Evolutionary conservation across 768 basidiomycete species (phyloP), one percentile per base, ranked within the genome.

Genomic region (Russula lepida): DNA sequence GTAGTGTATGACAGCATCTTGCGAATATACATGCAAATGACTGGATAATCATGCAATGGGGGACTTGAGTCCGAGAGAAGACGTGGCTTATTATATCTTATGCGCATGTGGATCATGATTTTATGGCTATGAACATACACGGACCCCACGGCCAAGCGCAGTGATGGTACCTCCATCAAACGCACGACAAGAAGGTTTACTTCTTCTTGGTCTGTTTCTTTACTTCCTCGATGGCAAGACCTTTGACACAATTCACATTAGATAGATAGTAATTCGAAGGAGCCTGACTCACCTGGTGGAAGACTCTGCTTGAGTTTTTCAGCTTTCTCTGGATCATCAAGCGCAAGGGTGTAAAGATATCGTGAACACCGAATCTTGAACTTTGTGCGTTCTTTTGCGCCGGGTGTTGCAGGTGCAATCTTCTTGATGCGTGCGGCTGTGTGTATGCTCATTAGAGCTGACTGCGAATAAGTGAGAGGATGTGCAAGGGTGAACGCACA

Each of bases 401-500:
- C 81, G 35, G 84, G 73, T 32, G 79, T 75, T 74, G 81, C 84
- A 41, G 88, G 77, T 61, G 83, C 79, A 64, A 87, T 88, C 81
- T 95, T 97, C 81, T 98, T 98, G 84, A 98, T 97, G 76, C 93
- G 91, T 62, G 91, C 93, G 82, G 92, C 95, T 98, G 75, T 27
- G 7, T 23, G 6, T 12, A 44, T 35, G 30, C 3, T 21, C n/a
- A 56, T 67, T 56, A 67, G 50, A 21, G 41, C n/a, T 21, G 47
- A 30, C 19, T 30, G 51, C 32, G 33, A 19, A 23, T 30, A 49
- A 15, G 12, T 21, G 25, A 55, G 59, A 41, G 28, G 19, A 17
- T 50, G 21, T 23, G 13, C 17, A 60, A 27, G 46, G 27, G 37
- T 47, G 41, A 86, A 87, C 95, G 75, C 72, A 97, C 95, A 85